A percentile compares a stretch with the other conserved stretches of the same genome.
Conservation (phyloP, 192 early-diverging fungal species). For the Linderina pennispora region DNA sequence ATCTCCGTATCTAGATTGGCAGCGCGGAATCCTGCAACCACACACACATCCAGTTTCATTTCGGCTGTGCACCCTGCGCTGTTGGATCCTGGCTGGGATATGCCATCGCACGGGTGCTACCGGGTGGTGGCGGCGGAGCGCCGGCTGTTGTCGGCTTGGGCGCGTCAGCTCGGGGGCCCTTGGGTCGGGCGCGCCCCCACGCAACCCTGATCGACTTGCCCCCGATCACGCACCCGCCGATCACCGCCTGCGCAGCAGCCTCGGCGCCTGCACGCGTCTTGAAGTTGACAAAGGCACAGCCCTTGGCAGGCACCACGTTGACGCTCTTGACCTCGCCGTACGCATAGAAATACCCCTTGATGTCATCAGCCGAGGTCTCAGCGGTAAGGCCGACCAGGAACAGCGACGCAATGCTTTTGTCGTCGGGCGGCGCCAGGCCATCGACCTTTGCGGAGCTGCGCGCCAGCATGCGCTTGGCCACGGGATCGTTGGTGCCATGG, state of each 20-base stretch:
- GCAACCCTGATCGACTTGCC: conserved; percentile 65
- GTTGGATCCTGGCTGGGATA: conserved; percentile 59
- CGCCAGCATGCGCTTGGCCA: conserved; percentile 77
- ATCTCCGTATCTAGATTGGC: too few species aligned
- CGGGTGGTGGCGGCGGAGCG: conserved; percentile 16
- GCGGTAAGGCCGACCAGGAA: conserved; percentile 80
- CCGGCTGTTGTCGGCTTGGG: conserved; percentile 11
- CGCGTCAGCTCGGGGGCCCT: conserved; percentile 59
- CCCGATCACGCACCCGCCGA: conserved; percentile 66
- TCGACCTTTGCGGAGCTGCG: conserved; percentile 46
- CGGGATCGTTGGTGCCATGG: conserved; percentile 91
- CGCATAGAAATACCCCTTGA: conserved; percentile 65
- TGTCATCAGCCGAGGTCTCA: conserved; percentile 61
- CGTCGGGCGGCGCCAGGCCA: conserved; percentile 61
- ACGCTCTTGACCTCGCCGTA: conserved; percentile 91
- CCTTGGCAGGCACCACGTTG: conserved; percentile 67
- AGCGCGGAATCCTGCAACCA: too few species aligned
- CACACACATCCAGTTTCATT: too few species aligned
- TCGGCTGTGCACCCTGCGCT: conserved; percentile 36
- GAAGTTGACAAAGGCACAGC: conserved; percentile 92
- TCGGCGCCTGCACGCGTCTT: conserved; percentile 76
- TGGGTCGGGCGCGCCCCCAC: conserved; percentile 76
- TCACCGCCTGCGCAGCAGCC: conserved; percentile 66
- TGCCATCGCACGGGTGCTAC: conserved; percentile 6
- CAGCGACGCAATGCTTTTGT: conserved; percentile 76